These are phyloP conservation scores for Aspergillus unguis DNA, from an alignment of 2,329 filamentous ascomycete species.

Conservation along the genomic window DNA sequence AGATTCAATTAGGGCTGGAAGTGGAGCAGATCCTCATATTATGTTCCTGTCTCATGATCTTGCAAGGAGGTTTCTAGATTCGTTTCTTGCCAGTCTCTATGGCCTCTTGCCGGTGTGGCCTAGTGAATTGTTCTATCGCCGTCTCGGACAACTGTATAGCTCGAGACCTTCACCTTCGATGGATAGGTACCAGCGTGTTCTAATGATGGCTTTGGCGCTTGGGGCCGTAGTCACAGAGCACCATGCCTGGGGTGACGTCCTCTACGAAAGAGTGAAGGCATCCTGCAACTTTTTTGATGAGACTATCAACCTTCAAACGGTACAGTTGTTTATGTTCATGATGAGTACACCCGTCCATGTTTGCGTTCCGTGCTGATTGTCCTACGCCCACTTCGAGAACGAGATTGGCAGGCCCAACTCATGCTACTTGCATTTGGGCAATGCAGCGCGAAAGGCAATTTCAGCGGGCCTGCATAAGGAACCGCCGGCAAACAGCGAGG, in stretches of 20 bases:
- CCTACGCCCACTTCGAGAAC: conserved; percentile 44
- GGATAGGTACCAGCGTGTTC: conserved; percentile 37
- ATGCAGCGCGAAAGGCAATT: conserved; percentile 42
- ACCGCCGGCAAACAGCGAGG: conserved; percentile 29
- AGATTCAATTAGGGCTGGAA: conserved; percentile 24
- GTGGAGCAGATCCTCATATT: conserved; percentile 22
- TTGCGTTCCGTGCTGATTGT: conserved; percentile 6
- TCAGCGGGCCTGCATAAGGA: conserved; percentile 47
- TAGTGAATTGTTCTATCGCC: conserved; percentile 34
- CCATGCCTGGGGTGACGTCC: conserved; percentile 39
- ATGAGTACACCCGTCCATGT: conserved; percentile 34
- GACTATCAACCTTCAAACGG: conserved; percentile 44
- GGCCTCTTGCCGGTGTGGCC: conserved; percentile 37
- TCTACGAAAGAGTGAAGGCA: conserved; percentile 45
- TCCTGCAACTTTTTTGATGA: conserved; percentile 38
- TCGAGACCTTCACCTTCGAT: conserved; percentile 29
- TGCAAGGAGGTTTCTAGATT: conserved; percentile 38
- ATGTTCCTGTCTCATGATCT: conserved; percentile 42
- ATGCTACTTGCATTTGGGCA: conserved; percentile 41
- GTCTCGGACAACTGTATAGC: conserved; percentile 36
- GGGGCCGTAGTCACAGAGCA: conserved; percentile 41
- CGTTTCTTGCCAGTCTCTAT: conserved; percentile 44
- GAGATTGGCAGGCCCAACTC: conserved; percentile 47
- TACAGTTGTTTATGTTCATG: conserved; percentile 46
- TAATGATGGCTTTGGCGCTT: conserved; percentile 38